Percentiles rank a stretch among this genome's conserved stretches.
Evolutionary conservation across 2,329 filamentous ascomycete species (phyloP).

Genomic region (Penicillium sp.): DNA sequence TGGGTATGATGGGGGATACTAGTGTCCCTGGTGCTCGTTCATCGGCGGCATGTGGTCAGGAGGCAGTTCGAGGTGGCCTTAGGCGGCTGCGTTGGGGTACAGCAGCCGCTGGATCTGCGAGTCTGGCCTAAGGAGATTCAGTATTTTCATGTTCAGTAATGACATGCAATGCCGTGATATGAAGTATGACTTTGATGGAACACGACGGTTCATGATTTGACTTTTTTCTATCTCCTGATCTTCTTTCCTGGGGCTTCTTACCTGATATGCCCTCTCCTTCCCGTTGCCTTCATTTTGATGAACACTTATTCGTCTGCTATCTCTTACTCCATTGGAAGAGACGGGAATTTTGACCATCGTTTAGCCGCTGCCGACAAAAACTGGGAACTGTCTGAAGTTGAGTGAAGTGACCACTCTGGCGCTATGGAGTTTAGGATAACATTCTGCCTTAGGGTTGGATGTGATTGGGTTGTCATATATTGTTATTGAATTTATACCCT

Average conservation of each 20-base stretch:
- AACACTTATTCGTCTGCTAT: not conserved
- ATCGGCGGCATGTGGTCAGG: slow-evolving; percentile 45
- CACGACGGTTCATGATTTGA: not conserved
- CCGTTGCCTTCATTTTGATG: not conserved
- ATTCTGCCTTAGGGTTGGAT: not conserved
- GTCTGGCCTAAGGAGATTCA: slow-evolving; percentile 29
- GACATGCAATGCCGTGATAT: not conserved
- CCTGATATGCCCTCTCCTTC: not conserved
- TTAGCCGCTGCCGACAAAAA: slow-evolving; percentile 12
- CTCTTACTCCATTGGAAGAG: not conserved
- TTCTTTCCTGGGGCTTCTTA: not conserved
- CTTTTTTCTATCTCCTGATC: not conserved
- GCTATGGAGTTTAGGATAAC: not conserved
- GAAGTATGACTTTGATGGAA: not conserved
- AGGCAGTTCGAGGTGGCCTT: slow-evolving; percentile 47
- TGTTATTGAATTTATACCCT: not conserved
- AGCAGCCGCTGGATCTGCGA: slow-evolving; percentile 37
- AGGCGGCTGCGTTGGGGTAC: slow-evolving; percentile 46
- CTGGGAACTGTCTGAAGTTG: not conserved
- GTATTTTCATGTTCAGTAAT: not conserved
- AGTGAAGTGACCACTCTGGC: not conserved
- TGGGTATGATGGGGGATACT: slow-evolving; percentile 30
- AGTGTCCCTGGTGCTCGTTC: slow-evolving; percentile 30
- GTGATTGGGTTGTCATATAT: not conserved
- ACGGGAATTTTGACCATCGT: not conserved